These are phyloP conservation scores for Verticillium nonalfalfae DNA, from an alignment of 2,329 filamentous ascomycete species.

Conservation along the genomic window DNA sequence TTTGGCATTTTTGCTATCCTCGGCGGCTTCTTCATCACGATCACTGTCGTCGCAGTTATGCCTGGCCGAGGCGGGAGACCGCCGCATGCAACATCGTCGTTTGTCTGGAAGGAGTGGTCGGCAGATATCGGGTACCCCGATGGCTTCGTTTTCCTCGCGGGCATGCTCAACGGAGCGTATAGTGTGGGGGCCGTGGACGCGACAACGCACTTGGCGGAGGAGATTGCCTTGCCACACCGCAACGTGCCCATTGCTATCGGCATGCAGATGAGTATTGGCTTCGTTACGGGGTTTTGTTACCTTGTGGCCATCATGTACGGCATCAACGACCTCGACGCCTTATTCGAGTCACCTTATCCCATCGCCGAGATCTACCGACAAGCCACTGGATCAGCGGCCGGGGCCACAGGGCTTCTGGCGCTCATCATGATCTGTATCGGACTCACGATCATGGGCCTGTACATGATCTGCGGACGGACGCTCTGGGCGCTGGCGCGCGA, in stretches of 20 bases:
- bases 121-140: slow-evolving; percentile 31
- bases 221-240: slow-evolving; percentile 45
- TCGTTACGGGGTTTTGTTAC: slow-evolving; percentile 45
- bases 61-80: slow-evolving; percentile 23
- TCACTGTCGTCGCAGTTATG: slow-evolving; percentile 50
- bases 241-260: slow-evolving; percentile 49
- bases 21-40: slow-evolving; percentile 45
- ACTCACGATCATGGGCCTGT: slow-evolving; percentile 25
- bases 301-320: slow-evolving; percentile 50
- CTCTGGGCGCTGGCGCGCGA: slow-evolving; percentile 34
- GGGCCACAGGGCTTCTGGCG: slow-evolving; percentile 42
- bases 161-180: slow-evolving; percentile 59
- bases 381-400: slow-evolving; percentile 43
- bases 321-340: slow-evolving; percentile 48
- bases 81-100: slow-evolving; percentile 23
- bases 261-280: slow-evolving; percentile 42
- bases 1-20: slow-evolving; percentile 46
- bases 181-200: slow-evolving; percentile 61
- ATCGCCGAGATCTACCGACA: slow-evolving; percentile 61
- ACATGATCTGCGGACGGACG: slow-evolving; percentile 30
- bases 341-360: slow-evolving; percentile 47
- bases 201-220: slow-evolving; percentile 58
- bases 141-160: slow-evolving; percentile 32
- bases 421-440: slow-evolving; percentile 31
- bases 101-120: slow-evolving; percentile 33